These are phyloP conservation scores for Phialophora chinensis DNA, from an alignment of 2,329 filamentous ascomycete genomes.

Conservation along the genomic window DNA sequence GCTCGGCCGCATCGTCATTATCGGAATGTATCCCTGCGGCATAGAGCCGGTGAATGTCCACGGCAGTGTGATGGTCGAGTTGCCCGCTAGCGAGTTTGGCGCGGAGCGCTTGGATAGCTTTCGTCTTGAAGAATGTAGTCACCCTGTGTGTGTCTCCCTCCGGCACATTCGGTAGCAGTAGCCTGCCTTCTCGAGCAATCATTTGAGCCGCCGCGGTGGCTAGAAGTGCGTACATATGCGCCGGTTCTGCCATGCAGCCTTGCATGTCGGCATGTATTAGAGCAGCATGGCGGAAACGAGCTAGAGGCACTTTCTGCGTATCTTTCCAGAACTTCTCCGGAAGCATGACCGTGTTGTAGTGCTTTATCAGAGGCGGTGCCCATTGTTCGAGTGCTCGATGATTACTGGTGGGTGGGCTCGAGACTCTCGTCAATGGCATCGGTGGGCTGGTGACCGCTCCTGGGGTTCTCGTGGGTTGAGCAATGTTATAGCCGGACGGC, in stretches of 20 bases:
- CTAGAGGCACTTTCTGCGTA: slow-evolving; percentile 26
- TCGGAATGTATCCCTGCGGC: slow-evolving; percentile 15
- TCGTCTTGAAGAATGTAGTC: slow-evolving; percentile 33
- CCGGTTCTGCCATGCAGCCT: slow-evolving; percentile 32
- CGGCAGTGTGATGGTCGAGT: slow-evolving; percentile 30
- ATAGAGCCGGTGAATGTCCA: slow-evolving; percentile 35
- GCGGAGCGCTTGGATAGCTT: slow-evolving; percentile 33
- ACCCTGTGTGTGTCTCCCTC: slow-evolving; percentile 26
- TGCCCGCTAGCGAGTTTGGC: slow-evolving; percentile 26
- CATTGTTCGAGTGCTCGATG: slow-evolving; percentile 30
- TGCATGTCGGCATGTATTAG: slow-evolving; percentile 36
- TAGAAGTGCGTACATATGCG: slow-evolving; percentile 36
- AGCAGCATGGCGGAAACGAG: slow-evolving; percentile 31
- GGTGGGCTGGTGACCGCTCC: slow-evolving; percentile 8
- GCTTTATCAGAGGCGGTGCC: slow-evolving; percentile 33
- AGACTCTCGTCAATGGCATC: slow-evolving; percentile 10
- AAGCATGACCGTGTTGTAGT: slow-evolving; percentile 33
- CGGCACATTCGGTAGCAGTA: slow-evolving; percentile 30
- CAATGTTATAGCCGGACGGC: slow-evolving; percentile 6
- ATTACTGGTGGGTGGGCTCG: slow-evolving; percentile 16
- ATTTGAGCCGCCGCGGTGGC: slow-evolving; percentile 30
- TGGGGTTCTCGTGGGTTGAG: slow-evolving; percentile 4
- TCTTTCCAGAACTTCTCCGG: slow-evolving; percentile 36
- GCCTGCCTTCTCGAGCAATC: slow-evolving; percentile 29
- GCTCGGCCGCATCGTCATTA: slow-evolving; percentile 29